A percentile compares a stretch with the other conserved stretches of the same genome.
Evolutionary conservation across 495 filamentous ascomycete genomes (phyloP).

Genomic region (Penicillium ochrochloron): DNA sequence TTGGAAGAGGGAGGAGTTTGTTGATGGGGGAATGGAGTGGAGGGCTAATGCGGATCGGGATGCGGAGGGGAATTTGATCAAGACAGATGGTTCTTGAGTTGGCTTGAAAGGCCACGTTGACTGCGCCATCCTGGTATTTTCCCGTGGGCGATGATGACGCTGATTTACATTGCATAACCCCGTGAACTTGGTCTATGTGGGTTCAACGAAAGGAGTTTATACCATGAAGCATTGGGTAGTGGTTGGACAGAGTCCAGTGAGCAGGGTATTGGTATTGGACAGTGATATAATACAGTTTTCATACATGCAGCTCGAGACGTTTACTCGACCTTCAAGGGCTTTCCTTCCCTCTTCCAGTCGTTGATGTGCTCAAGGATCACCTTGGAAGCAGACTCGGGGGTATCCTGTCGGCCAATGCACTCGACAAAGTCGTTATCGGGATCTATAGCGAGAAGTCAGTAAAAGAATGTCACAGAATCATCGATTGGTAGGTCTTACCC

Average conservation of each 20-base stretch:
- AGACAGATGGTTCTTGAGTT: constrained; percentile 7
- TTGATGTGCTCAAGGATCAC: constrained; percentile 86
- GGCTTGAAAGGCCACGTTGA: not conserved
- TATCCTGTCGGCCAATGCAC: constrained; percentile 92
- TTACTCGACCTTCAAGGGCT: constrained; percentile 48
- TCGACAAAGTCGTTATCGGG: constrained; percentile 98
- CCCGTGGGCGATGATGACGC: not conserved
- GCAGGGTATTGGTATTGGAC: constrained; percentile 38
- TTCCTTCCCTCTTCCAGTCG: constrained; percentile 76
- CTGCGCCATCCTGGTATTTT: not conserved
- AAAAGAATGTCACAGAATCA: not conserved
- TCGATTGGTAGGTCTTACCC: constrained; percentile 56
- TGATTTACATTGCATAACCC: not conserved
- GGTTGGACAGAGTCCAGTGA: constrained; percentile 19
- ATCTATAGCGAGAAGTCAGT: constrained; percentile 53
- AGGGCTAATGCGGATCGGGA: constrained; percentile 85
- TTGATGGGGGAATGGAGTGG: constrained; percentile 80
- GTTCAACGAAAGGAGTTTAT: not conserved
- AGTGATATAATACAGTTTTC: constrained; percentile 39
- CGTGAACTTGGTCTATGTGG: not conserved
- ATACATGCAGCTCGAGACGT: constrained; percentile 22
- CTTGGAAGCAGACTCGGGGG: constrained; percentile 80
- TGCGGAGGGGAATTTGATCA: constrained; percentile 45
- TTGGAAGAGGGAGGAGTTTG: constrained; percentile 96
- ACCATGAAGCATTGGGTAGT: constrained; percentile 2